Conservation (phyloP, 306 rosid genomes). For the Datisca glomerata region DNA sequence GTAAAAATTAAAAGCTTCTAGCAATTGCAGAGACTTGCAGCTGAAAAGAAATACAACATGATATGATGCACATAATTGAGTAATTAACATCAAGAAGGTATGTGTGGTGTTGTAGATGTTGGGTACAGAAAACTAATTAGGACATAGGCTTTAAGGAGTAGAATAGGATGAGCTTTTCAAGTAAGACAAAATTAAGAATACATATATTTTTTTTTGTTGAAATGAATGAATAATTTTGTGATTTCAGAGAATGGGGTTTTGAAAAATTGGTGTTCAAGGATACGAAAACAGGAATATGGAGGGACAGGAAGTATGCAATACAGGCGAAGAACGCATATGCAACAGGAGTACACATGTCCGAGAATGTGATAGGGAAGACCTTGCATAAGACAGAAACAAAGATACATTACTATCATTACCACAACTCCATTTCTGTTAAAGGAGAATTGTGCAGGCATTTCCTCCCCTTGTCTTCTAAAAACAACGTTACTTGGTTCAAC, state of each 20-base stretch:
- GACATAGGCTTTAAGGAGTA: no score
- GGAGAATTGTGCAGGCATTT: slow-evolving; percentile 24
- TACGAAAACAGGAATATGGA: slow-evolving; percentile 19
- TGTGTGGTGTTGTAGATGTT: not conserved
- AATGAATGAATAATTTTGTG: no score
- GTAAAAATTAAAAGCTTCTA: no score
- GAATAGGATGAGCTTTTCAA: no score
- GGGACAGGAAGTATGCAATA: slow-evolving; percentile 29
- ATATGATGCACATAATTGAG: not conserved
- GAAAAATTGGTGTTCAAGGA: slow-evolving; percentile 30
- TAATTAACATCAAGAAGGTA: not conserved
- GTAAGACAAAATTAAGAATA: no score
- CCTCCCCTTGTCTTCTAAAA: slow-evolving; percentile 18
- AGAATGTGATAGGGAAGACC: slow-evolving; percentile 28
- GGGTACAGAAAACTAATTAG: no score
- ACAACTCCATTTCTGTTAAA: slow-evolving; percentile 18
- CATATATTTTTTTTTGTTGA: not conserved
- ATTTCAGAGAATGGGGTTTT: slow-evolving; percentile 31
- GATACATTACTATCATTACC: slow-evolving; percentile 33
- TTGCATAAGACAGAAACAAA: slow-evolving; percentile 24
- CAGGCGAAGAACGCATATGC: slow-evolving; percentile 29
- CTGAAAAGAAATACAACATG: no score
- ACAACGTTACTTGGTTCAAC: slow-evolving; percentile 15
- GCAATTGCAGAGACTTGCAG: no score
- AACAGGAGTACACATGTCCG: slow-evolving; percentile 38